Conservation (phyloP, 129 eudicot species). For the Sambucus nigra region DNA sequence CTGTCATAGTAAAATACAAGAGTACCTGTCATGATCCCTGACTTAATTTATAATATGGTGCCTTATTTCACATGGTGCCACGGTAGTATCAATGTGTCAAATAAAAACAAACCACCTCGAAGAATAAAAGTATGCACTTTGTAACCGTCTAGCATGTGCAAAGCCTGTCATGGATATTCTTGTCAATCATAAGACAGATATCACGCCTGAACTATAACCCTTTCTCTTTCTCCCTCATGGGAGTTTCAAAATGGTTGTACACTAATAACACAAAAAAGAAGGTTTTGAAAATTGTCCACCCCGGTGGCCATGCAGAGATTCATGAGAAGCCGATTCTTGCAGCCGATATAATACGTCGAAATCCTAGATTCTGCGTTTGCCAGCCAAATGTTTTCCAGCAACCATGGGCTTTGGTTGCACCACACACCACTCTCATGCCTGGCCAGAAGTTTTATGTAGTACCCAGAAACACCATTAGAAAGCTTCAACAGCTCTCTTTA, state of each 20-base stretch:
- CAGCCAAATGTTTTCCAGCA: constrained; percentile 58
- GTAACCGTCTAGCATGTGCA: neutral
- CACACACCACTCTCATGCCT: constrained; percentile 46
- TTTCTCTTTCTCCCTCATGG: constrained; percentile 21
- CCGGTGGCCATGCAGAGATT: constrained; percentile 67
- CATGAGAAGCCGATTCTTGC: constrained; percentile 53
- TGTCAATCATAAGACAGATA: neutral
- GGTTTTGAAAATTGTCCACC: constrained; percentile 57
- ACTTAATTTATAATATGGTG: neutral
- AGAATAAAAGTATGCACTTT: constrained; percentile 13
- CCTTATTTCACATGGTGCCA: constrained; percentile 9
- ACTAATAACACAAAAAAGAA: constrained; percentile 38
- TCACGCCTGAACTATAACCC: neutral
- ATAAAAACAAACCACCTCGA: constrained; percentile 12
- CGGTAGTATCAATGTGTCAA: constrained; percentile 23
- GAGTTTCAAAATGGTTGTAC: constrained; percentile 49
- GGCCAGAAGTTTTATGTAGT: constrained; percentile 58
- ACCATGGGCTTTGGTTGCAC: constrained; percentile 57
- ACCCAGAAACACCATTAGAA: constrained; percentile 42
- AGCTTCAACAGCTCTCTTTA: constrained; percentile 35
- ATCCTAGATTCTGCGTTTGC: constrained; percentile 57
- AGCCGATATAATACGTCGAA: constrained; percentile 38
- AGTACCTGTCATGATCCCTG: neutral
- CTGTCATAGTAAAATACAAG: neutral
- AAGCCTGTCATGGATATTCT: constrained; percentile 1